Evolutionary conservation across 1,139 yeast genomes (phyloP), one percentile per base, ranked within the genome.

Genomic region (Yarrowia galli): DNA sequence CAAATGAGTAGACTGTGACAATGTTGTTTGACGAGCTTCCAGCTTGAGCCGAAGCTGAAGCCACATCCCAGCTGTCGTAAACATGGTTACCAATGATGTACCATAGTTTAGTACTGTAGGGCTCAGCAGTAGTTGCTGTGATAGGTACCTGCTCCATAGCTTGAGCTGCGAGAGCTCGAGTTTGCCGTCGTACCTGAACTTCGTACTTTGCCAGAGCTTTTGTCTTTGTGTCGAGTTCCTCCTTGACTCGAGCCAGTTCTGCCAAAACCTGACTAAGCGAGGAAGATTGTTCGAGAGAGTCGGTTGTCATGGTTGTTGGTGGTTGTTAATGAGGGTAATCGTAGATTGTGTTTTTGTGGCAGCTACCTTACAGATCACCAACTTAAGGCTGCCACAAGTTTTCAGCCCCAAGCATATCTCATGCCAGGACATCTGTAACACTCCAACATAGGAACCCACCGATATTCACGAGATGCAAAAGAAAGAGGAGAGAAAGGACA

Each of bases 361-460:
- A 28, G 8, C 6, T 3, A 8, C 8, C 32, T 28, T n/a, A n/a
- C n/a, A 28, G 32, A 7, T 10, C 8, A 6, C 9, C 32, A 28
- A 28, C 3, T n/a, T n/a, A 28, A 2, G 4, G 3, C 32, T 28
- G 32, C 32, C 8, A 7, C 36, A 35, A 35, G 6, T 20, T 20
- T 20, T 43, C 32, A 15, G 23, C 9, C 22, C 48, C 22, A 12
- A 12, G 48, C 48, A 43, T 43, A 16, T 48, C 54, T 16, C 54
- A n/a, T 16, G 49, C 49, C 23, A 35, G 9, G 36, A 35, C 3
- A 35, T 13, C 32, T 28, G 32, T 28, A 28, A 28, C 1, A 2
- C 32, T 28, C 32, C 32, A 28, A 28, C 12, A 49, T 3, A 6
- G 38, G 38, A 49, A 12, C 58, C 58, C 40, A 35, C 58, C 58